Evolutionary conservation across 1,284 basidiomycete genomes (phyloP).

Genomic region (Rhodotorula sp.): DNA sequence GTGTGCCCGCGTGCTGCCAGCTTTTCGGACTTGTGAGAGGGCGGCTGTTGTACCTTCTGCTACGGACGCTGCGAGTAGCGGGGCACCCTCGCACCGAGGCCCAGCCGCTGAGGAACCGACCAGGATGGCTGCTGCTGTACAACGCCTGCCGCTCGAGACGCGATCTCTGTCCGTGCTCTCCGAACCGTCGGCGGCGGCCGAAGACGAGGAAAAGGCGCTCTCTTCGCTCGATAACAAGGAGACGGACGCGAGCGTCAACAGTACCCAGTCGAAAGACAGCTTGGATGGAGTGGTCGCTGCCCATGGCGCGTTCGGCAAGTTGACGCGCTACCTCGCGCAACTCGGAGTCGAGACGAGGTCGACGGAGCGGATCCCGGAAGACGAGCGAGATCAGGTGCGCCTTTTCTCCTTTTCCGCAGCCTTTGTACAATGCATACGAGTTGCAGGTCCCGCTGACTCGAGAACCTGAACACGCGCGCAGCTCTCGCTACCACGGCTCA

Average conservation of each 20-base stretch:
- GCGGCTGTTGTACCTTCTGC: no score
- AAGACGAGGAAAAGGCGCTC: conserved; percentile 16
- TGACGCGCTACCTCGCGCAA: conserved; percentile 14
- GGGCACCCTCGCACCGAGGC: no score
- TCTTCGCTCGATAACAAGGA: background rate
- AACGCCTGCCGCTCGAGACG: background rate
- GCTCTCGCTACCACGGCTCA: background rate
- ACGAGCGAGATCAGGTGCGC: conserved; percentile 24
- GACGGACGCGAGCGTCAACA: background rate
- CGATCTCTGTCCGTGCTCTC: conserved; percentile 9
- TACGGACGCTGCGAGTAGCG: no score
- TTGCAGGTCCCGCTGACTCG: no score
- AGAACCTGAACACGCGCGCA: background rate
- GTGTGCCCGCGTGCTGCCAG: no score
- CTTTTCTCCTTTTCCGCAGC: no score
- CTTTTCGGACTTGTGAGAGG: no score
- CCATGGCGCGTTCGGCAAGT: conserved; percentile 16
- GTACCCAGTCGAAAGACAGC: background rate
- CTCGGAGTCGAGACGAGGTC: conserved; percentile 28
- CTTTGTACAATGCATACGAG: no score
- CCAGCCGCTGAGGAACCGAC: no score
- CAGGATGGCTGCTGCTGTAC: background rate
- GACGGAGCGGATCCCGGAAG: conserved; percentile 26
- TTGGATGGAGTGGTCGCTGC: conserved; percentile 7
- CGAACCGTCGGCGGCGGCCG: background rate